Evolutionary conservation across 371 early-diverging fungal genomes (phyloP).

Genomic region (Dichotomocladium elegans): DNA sequence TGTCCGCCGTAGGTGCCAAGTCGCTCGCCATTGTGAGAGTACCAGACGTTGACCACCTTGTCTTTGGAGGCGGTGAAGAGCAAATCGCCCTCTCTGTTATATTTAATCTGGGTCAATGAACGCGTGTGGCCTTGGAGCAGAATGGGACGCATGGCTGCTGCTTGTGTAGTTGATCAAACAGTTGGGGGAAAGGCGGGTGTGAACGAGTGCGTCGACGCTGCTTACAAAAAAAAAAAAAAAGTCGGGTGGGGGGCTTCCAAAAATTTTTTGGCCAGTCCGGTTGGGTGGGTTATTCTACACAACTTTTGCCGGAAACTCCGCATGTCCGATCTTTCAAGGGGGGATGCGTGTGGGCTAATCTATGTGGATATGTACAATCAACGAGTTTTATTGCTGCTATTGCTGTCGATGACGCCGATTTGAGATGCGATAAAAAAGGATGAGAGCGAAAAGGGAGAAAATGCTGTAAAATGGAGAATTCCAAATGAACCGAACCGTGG

Average conservation of each 20-base stretch:
- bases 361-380: background rate
- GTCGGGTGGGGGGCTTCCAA: no score
- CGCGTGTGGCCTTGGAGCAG: constrained; percentile 96
- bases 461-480: background rate
- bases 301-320: no score
- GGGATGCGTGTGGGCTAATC: no score
- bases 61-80: constrained; percentile 97
- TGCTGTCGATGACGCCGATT: background rate
- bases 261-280: no score
- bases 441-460: background rate
- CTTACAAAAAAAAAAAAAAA: no score
- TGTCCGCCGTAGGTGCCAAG: constrained; percentile 96
- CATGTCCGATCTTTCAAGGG: no score
- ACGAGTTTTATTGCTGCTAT: no score
- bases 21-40: constrained; percentile 96
- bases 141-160: constrained; percentile 76
- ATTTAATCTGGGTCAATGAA: constrained; percentile 97
- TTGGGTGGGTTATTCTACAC: no score
- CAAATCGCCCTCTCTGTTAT: constrained; percentile 99
- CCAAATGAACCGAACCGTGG: no score
- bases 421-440: background rate
- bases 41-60: constrained; percentile 92
- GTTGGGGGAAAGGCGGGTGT: no score
- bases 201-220: no score
- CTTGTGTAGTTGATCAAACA: no score